Percentiles rank a stretch among this genome's conserved stretches.
These are phyloP conservation scores for Aristolochia fimbriata DNA, from an alignment of 164 flowering plant genomes.

Conservation along the genomic window DNA sequence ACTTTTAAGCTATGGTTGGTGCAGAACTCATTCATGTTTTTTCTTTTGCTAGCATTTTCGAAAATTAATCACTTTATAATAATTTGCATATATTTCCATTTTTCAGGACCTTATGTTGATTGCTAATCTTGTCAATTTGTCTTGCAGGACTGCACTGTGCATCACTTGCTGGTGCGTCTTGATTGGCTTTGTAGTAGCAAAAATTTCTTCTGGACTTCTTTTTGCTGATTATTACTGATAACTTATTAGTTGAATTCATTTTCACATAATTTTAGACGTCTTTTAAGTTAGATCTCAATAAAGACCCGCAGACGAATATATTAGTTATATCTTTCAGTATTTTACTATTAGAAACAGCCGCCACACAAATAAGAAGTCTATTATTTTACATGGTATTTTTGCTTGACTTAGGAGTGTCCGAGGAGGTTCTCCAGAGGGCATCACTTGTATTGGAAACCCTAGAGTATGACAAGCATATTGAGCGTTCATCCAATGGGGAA, in stretches of 20 bases:
- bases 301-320: not conserved
- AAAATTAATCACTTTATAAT: conserved; percentile 3
- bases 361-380: not conserved
- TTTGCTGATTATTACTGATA: not conserved
- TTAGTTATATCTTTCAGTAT: not conserved
- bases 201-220: not conserved
- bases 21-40: no score
- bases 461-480: conserved; percentile 30
- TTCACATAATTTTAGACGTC: not conserved
- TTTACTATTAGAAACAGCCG: not conserved
- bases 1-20: conserved; percentile 74
- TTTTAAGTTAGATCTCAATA: no score
- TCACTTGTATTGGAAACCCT: conserved; percentile 39
- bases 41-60: not conserved
- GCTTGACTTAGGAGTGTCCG: conserved; percentile 44
- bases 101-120: not conserved
- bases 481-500: conserved; percentile 35
- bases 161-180: conserved; percentile 62
- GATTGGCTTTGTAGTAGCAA: not conserved
- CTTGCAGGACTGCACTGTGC: conserved; percentile 90
- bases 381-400: not conserved
- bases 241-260: not conserved
- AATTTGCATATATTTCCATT: not conserved
- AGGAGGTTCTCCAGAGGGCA: conserved; percentile 71
- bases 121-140: not conserved